These are phyloP conservation scores for Smallanthus sonchifolius DNA, from an alignment of 129 eudicot species.

Conservation along the genomic window DNA sequence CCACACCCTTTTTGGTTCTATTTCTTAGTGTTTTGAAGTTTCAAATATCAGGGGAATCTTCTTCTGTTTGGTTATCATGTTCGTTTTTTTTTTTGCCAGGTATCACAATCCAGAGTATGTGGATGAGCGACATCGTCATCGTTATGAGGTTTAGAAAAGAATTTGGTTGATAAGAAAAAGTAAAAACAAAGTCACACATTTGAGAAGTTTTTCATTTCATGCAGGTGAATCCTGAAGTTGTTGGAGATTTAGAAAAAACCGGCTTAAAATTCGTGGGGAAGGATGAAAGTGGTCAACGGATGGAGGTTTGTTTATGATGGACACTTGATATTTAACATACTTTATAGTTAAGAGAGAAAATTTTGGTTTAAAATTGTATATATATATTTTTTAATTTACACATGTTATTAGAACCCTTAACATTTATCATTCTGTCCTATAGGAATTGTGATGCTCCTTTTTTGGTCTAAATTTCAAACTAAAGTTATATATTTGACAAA, in stretches of 20 bases:
- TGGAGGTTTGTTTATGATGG: conserved; percentile 67
- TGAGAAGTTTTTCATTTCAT: conserved; percentile 14
- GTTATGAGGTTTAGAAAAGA: conserved; percentile 62
- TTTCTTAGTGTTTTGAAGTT: background rate
- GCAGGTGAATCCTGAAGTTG: conserved; percentile 87
- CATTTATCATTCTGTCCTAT: background rate
- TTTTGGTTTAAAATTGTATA: background rate
- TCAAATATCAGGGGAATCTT: background rate
- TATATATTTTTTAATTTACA: background rate
- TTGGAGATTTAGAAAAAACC: conserved; percentile 60
- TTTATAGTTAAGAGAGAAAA: background rate
- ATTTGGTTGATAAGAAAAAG: background rate
- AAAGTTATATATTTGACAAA: no score
- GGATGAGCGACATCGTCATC: conserved; percentile 93
- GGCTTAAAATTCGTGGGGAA: conserved; percentile 88
- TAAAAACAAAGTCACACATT: background rate
- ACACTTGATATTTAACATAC: background rate
- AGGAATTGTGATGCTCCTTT: background rate
- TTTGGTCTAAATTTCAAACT: no score
- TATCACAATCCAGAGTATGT: conserved; percentile 60
- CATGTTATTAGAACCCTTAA: background rate
- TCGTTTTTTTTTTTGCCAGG: conserved; percentile 30
- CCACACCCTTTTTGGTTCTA: background rate
- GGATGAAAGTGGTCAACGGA: conserved; percentile 92
- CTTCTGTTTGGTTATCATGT: conserved; percentile 2